Evolutionary conservation across 1,284 basidiomycete genomes (phyloP), one percentile per base, ranked within the genome.

Genomic region (Cutaneotrichosporon cyanovorans): DNA sequence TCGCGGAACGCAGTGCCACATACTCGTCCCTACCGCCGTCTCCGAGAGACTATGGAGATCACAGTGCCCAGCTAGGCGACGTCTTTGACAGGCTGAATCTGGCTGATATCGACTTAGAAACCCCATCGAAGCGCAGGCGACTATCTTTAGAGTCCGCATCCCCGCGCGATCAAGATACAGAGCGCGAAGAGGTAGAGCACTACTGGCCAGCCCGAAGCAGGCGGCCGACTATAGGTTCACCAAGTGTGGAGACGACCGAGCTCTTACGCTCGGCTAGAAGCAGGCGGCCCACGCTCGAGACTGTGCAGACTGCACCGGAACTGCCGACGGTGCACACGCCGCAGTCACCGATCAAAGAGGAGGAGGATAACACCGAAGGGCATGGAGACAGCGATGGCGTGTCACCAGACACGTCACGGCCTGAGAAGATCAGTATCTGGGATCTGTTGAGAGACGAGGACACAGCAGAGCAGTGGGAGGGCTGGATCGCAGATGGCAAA

Each of bases 401-500:
- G 25, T 6, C 20, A 12, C 33, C 15, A 19, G 25, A 37, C 25
- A 19, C 18, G 28, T 22, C 42, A 38, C 5, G 23, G 7, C 4
- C 12, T 11, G 20, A 20, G 3, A 23, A 16, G 21, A 21, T 44
- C 10, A 44, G 42, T 20, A 37, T 53, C 19, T 48, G 51, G 46
- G 47, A 53, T 31, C 56, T 72, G 35, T 50, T 72, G 20, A 58
- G 54, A 28, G 70, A 72, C 47, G 70, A 71, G 37, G 63, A 61
- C 37, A 64, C 63, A 1, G 63, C 63, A 3, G 68, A 69, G 37
- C 63, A 65, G 23, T 67, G 66, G 64, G 65, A 69, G 20, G 63
- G 64, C 14, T 70, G 68, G 60, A 57, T 66, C 15, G 66, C 66
- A 1, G 68, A 69, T 32, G 68, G 70, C 3, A 72, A 71, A 55